Conservation (phyloP, 1,284 basidiomycete species). For the Puccinia brachypodii region DNA sequence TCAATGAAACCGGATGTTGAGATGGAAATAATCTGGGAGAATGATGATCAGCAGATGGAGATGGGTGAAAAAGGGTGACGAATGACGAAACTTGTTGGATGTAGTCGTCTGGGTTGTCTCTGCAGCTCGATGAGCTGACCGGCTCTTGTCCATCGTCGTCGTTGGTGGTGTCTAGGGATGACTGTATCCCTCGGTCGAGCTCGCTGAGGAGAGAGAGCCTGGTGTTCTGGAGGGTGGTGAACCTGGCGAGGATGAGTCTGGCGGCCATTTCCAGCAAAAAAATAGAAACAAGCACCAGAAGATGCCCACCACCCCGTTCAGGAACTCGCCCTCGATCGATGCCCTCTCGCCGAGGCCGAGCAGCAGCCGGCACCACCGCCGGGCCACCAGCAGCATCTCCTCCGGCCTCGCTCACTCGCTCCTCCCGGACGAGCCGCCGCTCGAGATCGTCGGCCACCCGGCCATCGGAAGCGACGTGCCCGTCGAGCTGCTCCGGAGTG, state of each 20-base stretch:
- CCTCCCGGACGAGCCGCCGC: neutral
- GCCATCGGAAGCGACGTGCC: slow-evolving; percentile 4
- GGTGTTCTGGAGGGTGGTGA: neutral
- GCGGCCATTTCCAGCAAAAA: too few species aligned
- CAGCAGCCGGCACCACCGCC: neutral
- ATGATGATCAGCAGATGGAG: neutral
- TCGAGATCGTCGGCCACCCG: neutral
- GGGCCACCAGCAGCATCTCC: neutral
- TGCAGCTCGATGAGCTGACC: neutral
- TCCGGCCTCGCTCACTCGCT: neutral
- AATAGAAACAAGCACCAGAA: too few species aligned
- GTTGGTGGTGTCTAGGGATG: neutral
- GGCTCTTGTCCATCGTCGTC: neutral
- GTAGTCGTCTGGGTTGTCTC: slow-evolving; percentile 20
- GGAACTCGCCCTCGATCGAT: slow-evolving; percentile 45
- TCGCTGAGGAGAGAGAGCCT: neutral
- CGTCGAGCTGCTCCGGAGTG: neutral
- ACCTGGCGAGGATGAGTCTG: neutral
- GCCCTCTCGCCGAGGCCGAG: neutral
- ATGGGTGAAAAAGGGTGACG: neutral
- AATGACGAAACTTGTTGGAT: slow-evolving; percentile 10
- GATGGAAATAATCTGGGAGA: neutral
- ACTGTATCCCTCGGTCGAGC: neutral
- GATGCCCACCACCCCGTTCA: slow-evolving; percentile 40
- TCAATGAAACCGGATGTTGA: slow-evolving; percentile 11